Base-by-base conservation (phyloP, 495 filamentous ascomycete species). In the Penicillium pancosmium region DNA sequence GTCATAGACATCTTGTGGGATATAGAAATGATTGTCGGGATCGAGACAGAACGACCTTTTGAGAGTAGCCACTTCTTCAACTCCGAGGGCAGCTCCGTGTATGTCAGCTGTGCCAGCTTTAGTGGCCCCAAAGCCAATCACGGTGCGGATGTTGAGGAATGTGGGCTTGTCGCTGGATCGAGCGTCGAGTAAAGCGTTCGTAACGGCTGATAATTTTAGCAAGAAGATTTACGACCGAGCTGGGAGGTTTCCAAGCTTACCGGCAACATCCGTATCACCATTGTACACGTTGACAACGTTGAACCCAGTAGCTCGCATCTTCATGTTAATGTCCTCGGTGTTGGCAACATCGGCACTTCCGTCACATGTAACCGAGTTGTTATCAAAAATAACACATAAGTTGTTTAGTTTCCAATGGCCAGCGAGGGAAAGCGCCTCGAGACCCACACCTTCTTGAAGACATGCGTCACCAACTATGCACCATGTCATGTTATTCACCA, bases 381-480 rank as follows among this genome's bases (percentile, higher is more conserved):
- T 83, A 65, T 86, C 82, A 54, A 81, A 84, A 36, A 85, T 81
- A 27, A 85, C 63, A 19, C 73, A 76, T 11, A 85, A 64, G 59
- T 84, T 83, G 64, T 81, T 74, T 7, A 85, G 75, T 54, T 76
- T 75, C 66, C 71, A 78, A 63, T 84, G 81, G 6, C 82, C 83
- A 6, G 82, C 83, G 10, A 82, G 74, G 2, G 76, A 77, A 23
- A 84, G 75, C 1, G 82, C 80, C 62, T 86, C 83, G 11, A 82
- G 70, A 3, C 65, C 83, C 15, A 86, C 81, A 46, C 82, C 83
- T 62, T 86, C 83, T 62, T 82, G 78, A 55, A 84, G 62, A 62
- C 82, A 86, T 0, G 78, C 83, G 65, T 86, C 83, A n/a, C 83
- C 81, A 44, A 80, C 71, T 70, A 84, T 82, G 52, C 80, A 83